Percentiles rank a stretch among this genome's conserved stretches.
phyloP scores from a whole-genome alignment of 148 eudicot genomes.

The Rhododendron henanense region DNA sequence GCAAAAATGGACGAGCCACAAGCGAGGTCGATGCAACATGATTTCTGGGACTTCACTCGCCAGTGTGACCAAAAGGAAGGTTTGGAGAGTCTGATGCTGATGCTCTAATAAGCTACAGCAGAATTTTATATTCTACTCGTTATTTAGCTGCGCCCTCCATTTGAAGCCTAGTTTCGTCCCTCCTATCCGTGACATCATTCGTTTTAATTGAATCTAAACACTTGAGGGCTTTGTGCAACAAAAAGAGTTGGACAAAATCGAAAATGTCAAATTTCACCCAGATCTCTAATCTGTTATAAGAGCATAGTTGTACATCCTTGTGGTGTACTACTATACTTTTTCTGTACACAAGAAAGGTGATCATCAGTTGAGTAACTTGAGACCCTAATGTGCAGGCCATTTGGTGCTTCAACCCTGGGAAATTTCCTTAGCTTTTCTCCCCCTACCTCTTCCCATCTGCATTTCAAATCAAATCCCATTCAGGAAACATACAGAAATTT shows the following conservation, averaged over 20 bases:
- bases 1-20: too few relatives aligned
- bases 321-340: background rate
- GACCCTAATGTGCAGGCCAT: constrained; percentile 73
- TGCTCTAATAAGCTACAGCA: background rate
- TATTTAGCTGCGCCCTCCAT: too few relatives aligned
- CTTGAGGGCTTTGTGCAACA: background rate
- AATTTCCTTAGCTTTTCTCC: constrained; percentile 81
- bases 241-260: background rate
- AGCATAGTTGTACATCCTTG: background rate
- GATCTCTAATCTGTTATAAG: constrained; percentile 10
- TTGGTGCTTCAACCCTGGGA: constrained; percentile 95
- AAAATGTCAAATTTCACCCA: background rate
- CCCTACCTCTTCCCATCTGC: constrained; percentile 89
- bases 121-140: background rate
- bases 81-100: too few relatives aligned
- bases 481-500: background rate
- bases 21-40: too few relatives aligned
- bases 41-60: too few relatives aligned
- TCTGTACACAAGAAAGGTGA: constrained; percentile 8
- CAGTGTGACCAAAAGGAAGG: too few relatives aligned
- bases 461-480: constrained; percentile 4
- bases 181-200: background rate
- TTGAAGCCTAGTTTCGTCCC: background rate
- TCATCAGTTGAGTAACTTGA: constrained; percentile 31
- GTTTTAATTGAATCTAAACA: background rate